phyloP scores from a whole-genome alignment of 73 alveolate genomes.

The Stentor roeselii region DNA sequence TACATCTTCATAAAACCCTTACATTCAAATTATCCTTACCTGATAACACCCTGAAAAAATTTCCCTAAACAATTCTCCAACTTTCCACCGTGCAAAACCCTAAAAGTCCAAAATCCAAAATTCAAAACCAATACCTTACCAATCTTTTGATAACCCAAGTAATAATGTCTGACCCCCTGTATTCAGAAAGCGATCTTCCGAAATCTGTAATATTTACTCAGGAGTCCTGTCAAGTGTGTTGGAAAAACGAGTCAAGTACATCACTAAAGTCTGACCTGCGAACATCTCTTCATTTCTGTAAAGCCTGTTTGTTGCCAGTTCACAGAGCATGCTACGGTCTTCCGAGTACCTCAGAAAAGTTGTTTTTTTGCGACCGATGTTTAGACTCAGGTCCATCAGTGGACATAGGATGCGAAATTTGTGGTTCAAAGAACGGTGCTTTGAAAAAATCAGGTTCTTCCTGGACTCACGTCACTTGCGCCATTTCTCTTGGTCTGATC shows the following conservation, averaged over 20 bases:
- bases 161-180: slow-evolving; percentile 12
- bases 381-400: neutral
- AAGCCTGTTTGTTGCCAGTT: neutral
- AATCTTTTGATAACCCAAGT: too few species aligned
- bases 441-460: neutral
- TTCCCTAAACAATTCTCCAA: too few species aligned
- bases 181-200: neutral
- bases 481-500: neutral
- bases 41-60: too few species aligned
- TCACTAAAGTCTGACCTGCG: slow-evolving; percentile 8
- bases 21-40: too few species aligned
- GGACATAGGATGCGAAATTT: neutral
- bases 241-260: neutral
- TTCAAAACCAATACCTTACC: too few species aligned
- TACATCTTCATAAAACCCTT: too few species aligned
- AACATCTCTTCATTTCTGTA: slow-evolving; percentile 2
- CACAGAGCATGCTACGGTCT: slow-evolving; percentile 28
- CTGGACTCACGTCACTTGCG: slow-evolving; percentile 20
- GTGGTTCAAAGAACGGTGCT: slow-evolving; percentile 12
- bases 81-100: too few species aligned
- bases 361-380: slow-evolving; percentile 21
- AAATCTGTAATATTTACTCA: neutral
- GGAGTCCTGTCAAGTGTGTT: slow-evolving; percentile 8
- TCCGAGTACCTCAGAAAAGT: neutral
- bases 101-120: too few species aligned